These are phyloP conservation scores for Macroventuria anomochaeta DNA, from an alignment of 2,329 filamentous ascomycete genomes.

Conservation along the genomic window DNA sequence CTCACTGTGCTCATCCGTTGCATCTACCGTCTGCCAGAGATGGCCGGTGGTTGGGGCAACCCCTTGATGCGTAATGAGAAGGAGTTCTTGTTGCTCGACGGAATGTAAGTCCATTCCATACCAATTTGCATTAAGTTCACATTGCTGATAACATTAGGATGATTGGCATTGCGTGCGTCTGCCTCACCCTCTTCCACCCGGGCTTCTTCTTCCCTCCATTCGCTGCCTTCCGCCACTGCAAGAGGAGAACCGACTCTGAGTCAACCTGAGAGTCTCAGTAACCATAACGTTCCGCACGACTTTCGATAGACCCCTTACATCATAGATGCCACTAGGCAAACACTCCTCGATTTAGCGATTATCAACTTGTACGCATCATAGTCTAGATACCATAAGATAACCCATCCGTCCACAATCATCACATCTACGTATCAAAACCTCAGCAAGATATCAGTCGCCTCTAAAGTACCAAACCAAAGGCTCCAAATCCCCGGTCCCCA, in stretches of 20 bases:
- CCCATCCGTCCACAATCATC: too few relatives aligned
- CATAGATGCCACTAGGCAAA: background rate
- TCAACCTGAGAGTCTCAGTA: background rate
- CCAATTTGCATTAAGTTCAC: too few relatives aligned
- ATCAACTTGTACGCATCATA: background rate
- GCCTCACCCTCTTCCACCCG: constrained; percentile 35
- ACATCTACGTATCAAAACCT: too few relatives aligned
- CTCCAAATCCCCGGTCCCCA: too few relatives aligned
- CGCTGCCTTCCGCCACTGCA: constrained; percentile 26
- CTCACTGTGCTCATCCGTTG: constrained; percentile 55
- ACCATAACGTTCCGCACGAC: background rate
- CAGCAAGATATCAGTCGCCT: too few relatives aligned
- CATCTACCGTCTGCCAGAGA: constrained; percentile 56
- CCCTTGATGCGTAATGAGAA: constrained; percentile 54
- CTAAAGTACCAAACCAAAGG: too few relatives aligned
- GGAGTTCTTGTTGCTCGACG: constrained; percentile 57
- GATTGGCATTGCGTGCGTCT: constrained; percentile 35
- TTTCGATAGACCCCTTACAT: background rate
- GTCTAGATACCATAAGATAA: background rate
- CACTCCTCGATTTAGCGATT: background rate
- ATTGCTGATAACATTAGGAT: constrained; percentile 27
- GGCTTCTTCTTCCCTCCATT: constrained; percentile 40
- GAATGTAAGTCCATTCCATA: constrained; percentile 37
- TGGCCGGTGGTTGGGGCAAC: constrained; percentile 53
- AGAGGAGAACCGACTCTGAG: constrained; percentile 8